phyloP scores from a whole-genome alignment of 352 stramenopile genomes.

The Pythium biforme region DNA sequence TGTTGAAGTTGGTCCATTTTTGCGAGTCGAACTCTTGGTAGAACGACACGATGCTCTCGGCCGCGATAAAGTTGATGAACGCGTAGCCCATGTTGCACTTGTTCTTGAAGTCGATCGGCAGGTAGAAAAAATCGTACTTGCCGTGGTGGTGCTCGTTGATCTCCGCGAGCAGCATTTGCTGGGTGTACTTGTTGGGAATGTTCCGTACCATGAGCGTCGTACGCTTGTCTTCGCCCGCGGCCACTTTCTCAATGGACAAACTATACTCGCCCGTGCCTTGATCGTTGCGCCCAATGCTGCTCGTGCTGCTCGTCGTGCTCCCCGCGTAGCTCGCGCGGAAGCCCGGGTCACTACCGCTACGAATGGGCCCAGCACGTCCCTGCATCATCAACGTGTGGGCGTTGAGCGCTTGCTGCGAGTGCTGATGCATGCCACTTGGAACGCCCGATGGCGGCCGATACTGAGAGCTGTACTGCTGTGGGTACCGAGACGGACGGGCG shows the following conservation, averaged over 20 bases:
- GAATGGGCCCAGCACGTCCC: slow-evolving; percentile 13
- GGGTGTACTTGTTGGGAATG: slow-evolving; percentile 99
- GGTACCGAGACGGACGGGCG: slow-evolving; percentile 3
- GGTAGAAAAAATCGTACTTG: slow-evolving; percentile 99
- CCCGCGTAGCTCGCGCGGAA: slow-evolving; percentile 29
- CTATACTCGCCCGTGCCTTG: slow-evolving; percentile 73
- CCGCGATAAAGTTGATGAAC: slow-evolving; percentile 99
- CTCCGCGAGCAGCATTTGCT: slow-evolving; percentile 98
- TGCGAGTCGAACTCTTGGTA: slow-evolving; percentile 84
- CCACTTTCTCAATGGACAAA: slow-evolving; percentile 72
- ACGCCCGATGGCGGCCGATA: slow-evolving; percentile 9
- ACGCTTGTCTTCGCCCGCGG: slow-evolving; percentile 89
- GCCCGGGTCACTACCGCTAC: slow-evolving; percentile 28
- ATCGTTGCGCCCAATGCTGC: slow-evolving; percentile 51
- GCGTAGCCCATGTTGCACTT: slow-evolving; percentile 99
- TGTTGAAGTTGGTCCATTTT: slow-evolving; percentile 98
- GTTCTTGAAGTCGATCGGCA: slow-evolving; percentile 99
- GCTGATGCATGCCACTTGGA: neutral
- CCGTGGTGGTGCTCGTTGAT: slow-evolving; percentile 93
- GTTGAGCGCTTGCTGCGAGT: slow-evolving; percentile 9
- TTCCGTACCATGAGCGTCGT: slow-evolving; percentile 99
- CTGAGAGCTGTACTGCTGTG: slow-evolving; percentile 4
- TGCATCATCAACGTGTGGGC: neutral
- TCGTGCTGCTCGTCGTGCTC: slow-evolving; percentile 31
- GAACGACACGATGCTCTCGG: slow-evolving; percentile 69